These are phyloP conservation scores for Pseudonitzschia delicatissima DNA, from an alignment of 108 stramenopile species.

Conservation along the genomic window DNA sequence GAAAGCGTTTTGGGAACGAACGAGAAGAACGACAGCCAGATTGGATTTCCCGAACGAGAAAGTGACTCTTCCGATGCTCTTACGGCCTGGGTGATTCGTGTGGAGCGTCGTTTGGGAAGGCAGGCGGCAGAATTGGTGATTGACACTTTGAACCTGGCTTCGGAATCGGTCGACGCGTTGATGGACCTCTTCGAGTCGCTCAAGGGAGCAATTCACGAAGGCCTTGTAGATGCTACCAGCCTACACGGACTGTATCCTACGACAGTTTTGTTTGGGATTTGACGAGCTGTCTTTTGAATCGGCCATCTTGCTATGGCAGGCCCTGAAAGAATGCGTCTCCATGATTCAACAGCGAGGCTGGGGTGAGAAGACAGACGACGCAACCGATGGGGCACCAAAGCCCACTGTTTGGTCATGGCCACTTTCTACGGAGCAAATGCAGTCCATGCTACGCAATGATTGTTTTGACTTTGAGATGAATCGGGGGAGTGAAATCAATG, in stretches of 20 bases:
- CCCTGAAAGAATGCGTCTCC: slow-evolving; percentile 21
- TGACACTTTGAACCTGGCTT: slow-evolving; percentile 27
- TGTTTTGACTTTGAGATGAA: slow-evolving; percentile 22
- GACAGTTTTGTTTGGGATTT: slow-evolving; percentile 73
- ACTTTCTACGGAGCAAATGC: slow-evolving; percentile 34
- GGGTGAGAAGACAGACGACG: background rate
- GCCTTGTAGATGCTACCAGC: slow-evolving; percentile 49
- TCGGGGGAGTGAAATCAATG: background rate
- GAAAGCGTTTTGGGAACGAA: slow-evolving; percentile 26
- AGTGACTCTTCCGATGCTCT: background rate
- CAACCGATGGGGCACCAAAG: background rate
- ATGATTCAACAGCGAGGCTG: background rate
- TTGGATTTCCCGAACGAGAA: background rate
- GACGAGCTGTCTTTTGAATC: slow-evolving; percentile 77
- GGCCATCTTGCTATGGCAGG: slow-evolving; percentile 58
- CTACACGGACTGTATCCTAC: slow-evolving; percentile 68
- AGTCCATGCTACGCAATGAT: slow-evolving; percentile 23
- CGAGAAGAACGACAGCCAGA: background rate
- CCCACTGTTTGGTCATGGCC: slow-evolving; percentile 26
- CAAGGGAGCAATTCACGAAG: slow-evolving; percentile 21
- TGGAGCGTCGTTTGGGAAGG: background rate
- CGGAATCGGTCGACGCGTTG: slow-evolving; percentile 50
- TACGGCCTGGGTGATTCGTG: slow-evolving; percentile 3
- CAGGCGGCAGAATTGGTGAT: slow-evolving; percentile 17
- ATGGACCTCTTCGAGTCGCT: slow-evolving; percentile 52